These are phyloP conservation scores for Aspergillus awamori DNA, from an alignment of 2,329 filamentous ascomycete genomes.

Conservation along the genomic window DNA sequence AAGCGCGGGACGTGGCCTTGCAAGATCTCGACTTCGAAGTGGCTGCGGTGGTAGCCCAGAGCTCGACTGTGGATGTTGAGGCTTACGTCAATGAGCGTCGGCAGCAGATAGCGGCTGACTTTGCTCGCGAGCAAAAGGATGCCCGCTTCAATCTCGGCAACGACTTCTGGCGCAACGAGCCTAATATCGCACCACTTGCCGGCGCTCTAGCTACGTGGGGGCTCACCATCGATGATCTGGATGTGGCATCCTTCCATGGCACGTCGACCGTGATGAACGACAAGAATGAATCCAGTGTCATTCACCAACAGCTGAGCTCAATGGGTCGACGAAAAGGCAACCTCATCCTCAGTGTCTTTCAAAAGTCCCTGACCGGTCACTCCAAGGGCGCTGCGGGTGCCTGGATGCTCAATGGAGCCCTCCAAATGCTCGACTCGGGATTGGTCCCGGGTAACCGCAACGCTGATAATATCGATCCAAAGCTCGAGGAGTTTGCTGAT, in stretches of 20 bases:
- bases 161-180: neutral
- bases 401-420: slow-evolving; percentile 97
- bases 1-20: neutral
- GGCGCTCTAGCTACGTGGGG: neutral
- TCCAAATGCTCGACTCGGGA: slow-evolving; percentile 89
- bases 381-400: slow-evolving; percentile 96
- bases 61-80: neutral
- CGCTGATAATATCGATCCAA: slow-evolving; percentile 88
- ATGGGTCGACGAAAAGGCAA: slow-evolving; percentile 93
- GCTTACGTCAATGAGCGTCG: neutral
- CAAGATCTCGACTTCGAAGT: neutral
- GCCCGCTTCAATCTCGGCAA: neutral
- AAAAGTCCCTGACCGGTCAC: slow-evolving; percentile 96
- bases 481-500: slow-evolving; percentile 93
- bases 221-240: slow-evolving; percentile 68
- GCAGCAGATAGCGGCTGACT: neutral
- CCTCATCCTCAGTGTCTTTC: slow-evolving; percentile 89
- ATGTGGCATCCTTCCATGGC: slow-evolving; percentile 93
- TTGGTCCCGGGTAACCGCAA: slow-evolving; percentile 94
- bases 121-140: too few species aligned
- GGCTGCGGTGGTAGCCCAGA: neutral
- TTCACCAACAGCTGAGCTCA: slow-evolving; percentile 89
- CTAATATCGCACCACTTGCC: neutral
- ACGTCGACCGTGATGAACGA: slow-evolving; percentile 96
- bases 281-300: slow-evolving; percentile 95